Evolutionary conservation across 306 rosid genomes (phyloP).

Genomic region (Sphenostylis stenocarpa): DNA sequence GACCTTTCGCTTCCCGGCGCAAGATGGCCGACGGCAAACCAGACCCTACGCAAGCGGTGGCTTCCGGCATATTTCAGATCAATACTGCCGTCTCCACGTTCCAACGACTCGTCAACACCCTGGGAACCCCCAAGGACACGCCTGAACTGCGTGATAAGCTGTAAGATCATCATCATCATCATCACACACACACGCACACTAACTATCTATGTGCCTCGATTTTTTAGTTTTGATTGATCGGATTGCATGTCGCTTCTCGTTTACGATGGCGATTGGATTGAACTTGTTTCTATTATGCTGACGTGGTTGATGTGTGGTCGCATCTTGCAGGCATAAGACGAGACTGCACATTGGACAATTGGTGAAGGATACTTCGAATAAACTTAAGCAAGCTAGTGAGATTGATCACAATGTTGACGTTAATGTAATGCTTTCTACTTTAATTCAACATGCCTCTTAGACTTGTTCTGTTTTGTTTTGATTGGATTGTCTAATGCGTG

Average conservation of each 20-base stretch:
- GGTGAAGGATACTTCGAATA: constrained; percentile 93
- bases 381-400: constrained; percentile 91
- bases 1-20: constrained; percentile 62
- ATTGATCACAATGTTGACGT: constrained; percentile 74
- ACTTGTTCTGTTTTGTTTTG: constrained; percentile 19
- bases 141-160: constrained; percentile 93
- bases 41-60: constrained; percentile 91
- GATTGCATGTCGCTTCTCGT: background rate
- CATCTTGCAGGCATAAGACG: constrained; percentile 77
- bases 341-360: constrained; percentile 88
- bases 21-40: constrained; percentile 65
- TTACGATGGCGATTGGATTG: background rate
- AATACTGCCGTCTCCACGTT: constrained; percentile 94
- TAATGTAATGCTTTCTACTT: constrained; percentile 48
- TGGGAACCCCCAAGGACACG: constrained; percentile 98
- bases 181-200: background rate
- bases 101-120: constrained; percentile 93
- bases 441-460: constrained; percentile 20
- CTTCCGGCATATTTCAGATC: constrained; percentile 97
- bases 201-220: background rate
- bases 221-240: background rate
- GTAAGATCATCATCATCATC: constrained; percentile 45
- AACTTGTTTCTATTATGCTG: constrained; percentile 10
- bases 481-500: background rate
- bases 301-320: background rate